These are phyloP conservation scores for Paecilomyces niveus DNA, from an alignment of 2,329 filamentous ascomycete species.

Conservation along the genomic window DNA sequence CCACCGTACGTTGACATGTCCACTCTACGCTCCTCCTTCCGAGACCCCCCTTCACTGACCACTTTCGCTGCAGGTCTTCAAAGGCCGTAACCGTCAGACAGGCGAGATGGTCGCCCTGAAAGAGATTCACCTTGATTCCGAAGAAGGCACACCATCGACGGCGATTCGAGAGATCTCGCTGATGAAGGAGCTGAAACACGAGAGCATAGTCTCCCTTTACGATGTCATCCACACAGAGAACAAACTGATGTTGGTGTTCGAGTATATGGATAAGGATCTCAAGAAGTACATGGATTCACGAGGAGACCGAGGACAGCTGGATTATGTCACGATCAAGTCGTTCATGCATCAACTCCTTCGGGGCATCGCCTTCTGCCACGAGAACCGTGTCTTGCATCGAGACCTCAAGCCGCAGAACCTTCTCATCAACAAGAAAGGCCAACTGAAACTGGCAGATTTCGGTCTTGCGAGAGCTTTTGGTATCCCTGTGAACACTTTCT, in stretches of 20 bases:
- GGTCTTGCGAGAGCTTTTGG: constrained; percentile 90
- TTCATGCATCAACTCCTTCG: constrained; percentile 98
- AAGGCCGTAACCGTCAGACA: constrained; percentile 93
- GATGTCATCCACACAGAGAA: constrained; percentile 99
- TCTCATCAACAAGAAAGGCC: constrained; percentile 84
- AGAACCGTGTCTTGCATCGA: constrained; percentile 90
- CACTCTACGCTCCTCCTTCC: not conserved
- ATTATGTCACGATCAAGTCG: constrained; percentile 87
- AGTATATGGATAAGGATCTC: constrained; percentile 96
- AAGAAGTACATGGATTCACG: constrained; percentile 98
- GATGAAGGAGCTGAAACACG: constrained; percentile 99
- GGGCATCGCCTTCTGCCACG: constrained; percentile 96
- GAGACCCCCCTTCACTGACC: constrained; percentile 12
- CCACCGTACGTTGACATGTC: constrained; percentile 60
- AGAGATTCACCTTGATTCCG: constrained; percentile 96
- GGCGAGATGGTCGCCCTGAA: constrained; percentile 95
- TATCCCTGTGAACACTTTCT: constrained; percentile 96
- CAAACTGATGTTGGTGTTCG: constrained; percentile 98
- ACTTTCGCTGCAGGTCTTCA: constrained; percentile 67
- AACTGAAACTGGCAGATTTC: constrained; percentile 90
- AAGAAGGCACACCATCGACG: constrained; percentile 94
- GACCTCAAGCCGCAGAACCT: constrained; percentile 96
- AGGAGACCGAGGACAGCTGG: constrained; percentile 81
- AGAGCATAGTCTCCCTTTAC: constrained; percentile 94
- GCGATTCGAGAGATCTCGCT: constrained; percentile 97